Conservation (phyloP, 495 filamentous ascomycete species). For the Penicillium angulare region DNA sequence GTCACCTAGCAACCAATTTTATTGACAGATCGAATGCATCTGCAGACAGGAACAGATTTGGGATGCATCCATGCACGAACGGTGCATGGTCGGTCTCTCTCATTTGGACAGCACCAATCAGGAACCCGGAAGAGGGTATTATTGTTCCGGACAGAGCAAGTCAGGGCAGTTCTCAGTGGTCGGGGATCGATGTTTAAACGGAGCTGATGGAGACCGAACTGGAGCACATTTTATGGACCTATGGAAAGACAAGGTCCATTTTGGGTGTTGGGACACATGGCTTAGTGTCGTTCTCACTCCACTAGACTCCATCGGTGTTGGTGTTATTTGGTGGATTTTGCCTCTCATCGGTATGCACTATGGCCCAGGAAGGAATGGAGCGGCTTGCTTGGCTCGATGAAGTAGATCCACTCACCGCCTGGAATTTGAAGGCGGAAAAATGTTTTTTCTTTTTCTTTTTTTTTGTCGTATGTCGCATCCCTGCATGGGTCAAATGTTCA, state of each 20-base stretch:
- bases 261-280: slow-evolving; percentile 29
- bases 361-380: slow-evolving; percentile 23
- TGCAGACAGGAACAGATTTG: background rate
- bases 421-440: slow-evolving; percentile 5
- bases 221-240: background rate
- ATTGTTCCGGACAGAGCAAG: slow-evolving; percentile 12
- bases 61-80: slow-evolving; percentile 1
- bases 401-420: slow-evolving; percentile 19
- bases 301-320: background rate
- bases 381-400: slow-evolving; percentile 3
- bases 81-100: background rate
- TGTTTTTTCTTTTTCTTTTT: background rate
- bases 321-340: slow-evolving; percentile 13
- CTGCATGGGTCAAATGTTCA: background rate
- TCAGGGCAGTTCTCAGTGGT: slow-evolving; percentile 2
- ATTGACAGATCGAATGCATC: slow-evolving; percentile 25
- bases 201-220: slow-evolving; percentile 1
- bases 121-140: slow-evolving; percentile 1
- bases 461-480: slow-evolving; percentile 4
- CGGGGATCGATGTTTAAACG: background rate
- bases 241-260: slow-evolving; percentile 4
- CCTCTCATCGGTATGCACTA: slow-evolving; percentile 22
- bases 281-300: slow-evolving; percentile 4
- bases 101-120: background rate
- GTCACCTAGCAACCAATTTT: slow-evolving; percentile 31